Evolutionary conservation across 2,329 filamentous ascomycete genomes (phyloP).

Genomic region (Aspergillus tanneri): DNA sequence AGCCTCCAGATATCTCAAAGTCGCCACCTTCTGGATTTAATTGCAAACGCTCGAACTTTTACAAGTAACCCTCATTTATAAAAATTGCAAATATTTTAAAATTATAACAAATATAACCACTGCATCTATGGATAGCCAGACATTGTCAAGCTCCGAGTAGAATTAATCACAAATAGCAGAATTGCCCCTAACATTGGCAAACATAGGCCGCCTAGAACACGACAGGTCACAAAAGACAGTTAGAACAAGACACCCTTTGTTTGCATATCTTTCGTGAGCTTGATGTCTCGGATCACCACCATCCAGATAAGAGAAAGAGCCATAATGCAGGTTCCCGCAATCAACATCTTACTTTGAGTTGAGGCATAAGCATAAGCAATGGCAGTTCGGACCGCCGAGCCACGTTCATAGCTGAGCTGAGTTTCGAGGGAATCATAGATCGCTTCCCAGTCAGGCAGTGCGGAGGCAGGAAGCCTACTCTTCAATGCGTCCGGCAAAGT

Average conservation of each 20-base stretch:
- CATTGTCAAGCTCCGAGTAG: too few relatives aligned
- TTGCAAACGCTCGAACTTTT: too few relatives aligned
- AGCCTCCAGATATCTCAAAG: too few relatives aligned
- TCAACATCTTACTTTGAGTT: conserved; percentile 42
- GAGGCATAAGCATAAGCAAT: conserved; percentile 48
- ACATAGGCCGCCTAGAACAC: too few relatives aligned
- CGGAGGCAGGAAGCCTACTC: conserved; percentile 31
- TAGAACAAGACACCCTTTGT: conserved; percentile 9
- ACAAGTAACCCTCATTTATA: too few relatives aligned
- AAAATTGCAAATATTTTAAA: too few relatives aligned
- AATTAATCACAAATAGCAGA: too few relatives aligned
- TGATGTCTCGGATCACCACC: conserved; percentile 9
- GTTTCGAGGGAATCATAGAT: conserved; percentile 15
- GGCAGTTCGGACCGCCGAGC: conserved; percentile 39
- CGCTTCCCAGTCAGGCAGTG: conserved; percentile 6
- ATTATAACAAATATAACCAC: too few relatives aligned
- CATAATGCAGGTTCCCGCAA: conserved; percentile 26
- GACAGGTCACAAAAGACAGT: too few relatives aligned
- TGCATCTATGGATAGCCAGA: too few relatives aligned
- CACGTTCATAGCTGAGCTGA: conserved; percentile 34
- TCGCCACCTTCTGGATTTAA: too few relatives aligned
- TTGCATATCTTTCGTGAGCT: conserved; percentile 3
- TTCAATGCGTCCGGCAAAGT: conserved; percentile 37
- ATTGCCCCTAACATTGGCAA: too few relatives aligned
- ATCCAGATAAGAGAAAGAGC: conserved; percentile 14